Evolutionary conservation across 345 rosid species (phyloP).

Genomic region (Camelina sativa): DNA sequence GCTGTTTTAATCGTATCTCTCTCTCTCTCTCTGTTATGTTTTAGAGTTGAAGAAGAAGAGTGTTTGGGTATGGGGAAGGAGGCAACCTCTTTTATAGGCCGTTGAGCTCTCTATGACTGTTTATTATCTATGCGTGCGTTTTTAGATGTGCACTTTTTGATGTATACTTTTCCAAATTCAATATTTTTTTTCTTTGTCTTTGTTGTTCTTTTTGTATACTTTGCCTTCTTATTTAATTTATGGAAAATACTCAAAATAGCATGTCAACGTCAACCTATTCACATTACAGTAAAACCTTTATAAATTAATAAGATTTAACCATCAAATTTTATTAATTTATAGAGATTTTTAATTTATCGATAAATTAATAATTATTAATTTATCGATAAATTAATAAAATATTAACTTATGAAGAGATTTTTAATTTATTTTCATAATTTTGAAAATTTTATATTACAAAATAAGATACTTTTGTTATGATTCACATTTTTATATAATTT

Average conservation of each 20-base stretch:
- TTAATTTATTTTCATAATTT: no score
- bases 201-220: neutral
- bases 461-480: no score
- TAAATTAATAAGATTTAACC: no score
- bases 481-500: no score
- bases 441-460: no score
- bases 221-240: neutral
- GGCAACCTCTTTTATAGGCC: slow-evolving; percentile 33
- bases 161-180: slow-evolving; percentile 38
- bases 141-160: slow-evolving; percentile 27
- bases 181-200: neutral
- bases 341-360: no score
- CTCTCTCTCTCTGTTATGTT: neutral
- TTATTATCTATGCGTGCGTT: slow-evolving; percentile 20
- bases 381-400: no score
- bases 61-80: slow-evolving; percentile 20
- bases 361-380: no score
- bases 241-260: neutral
- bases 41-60: slow-evolving; percentile 20
- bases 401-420: no score
- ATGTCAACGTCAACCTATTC: no score
- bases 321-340: no score
- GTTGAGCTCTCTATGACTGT: slow-evolving; percentile 25
- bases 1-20: neutral
- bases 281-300: neutral